Conservation (phyloP, 148 eudicot genomes). For the Hydrangea macrophylla region DNA sequence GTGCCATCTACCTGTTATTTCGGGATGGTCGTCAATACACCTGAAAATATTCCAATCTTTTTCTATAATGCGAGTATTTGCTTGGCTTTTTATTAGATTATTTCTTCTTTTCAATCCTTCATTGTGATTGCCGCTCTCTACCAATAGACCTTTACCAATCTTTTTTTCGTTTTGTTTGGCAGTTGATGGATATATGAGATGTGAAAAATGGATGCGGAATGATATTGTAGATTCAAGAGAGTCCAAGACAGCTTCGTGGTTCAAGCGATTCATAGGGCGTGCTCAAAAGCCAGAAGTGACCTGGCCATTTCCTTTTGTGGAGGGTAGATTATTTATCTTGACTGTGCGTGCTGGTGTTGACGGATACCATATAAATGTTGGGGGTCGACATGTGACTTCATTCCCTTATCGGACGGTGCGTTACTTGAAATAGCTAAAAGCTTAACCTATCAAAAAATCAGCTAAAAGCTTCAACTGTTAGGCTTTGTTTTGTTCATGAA, state of each 20-base stretch:
- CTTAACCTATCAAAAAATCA: no score
- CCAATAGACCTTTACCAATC: not conserved
- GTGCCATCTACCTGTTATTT: not conserved
- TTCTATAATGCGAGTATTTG: not conserved
- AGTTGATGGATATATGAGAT: slow-evolving; percentile 89
- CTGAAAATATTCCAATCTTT: not conserved
- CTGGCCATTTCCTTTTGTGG: slow-evolving; percentile 94
- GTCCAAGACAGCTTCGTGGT: slow-evolving; percentile 82
- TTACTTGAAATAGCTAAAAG: slow-evolving; percentile 16
- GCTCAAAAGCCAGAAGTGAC: slow-evolving; percentile 78
- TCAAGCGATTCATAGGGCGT: slow-evolving; percentile 86
- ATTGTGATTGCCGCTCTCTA: not conserved
- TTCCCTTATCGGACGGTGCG: slow-evolving; percentile 90
- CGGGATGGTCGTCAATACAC: not conserved
- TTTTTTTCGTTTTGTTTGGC: slow-evolving; percentile 27
- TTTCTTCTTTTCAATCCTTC: not conserved
- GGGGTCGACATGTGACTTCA: slow-evolving; percentile 92
- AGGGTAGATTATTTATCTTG: slow-evolving; percentile 80
- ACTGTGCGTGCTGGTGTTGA: slow-evolving; percentile 94
- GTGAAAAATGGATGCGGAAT: slow-evolving; percentile 89
- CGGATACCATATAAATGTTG: slow-evolving; percentile 79
- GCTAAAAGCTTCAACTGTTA: no score
- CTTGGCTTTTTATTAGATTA: not conserved
- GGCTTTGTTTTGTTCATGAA: no score
- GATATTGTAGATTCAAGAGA: slow-evolving; percentile 61